phyloP scores from a whole-genome alignment of 148 eudicot species.

The Oxyria digyna region DNA sequence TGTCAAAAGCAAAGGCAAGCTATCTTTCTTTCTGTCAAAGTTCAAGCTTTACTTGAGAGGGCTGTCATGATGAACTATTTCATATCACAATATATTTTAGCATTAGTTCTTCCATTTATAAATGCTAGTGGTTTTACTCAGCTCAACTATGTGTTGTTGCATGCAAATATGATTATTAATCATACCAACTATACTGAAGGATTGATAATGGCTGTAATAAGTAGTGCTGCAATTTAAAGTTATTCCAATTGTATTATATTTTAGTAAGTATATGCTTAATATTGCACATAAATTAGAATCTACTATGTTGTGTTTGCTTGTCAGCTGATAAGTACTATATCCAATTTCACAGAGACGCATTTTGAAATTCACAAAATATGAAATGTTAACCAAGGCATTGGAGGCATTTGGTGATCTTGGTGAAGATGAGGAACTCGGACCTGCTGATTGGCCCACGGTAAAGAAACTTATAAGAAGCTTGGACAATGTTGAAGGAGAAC shows the following conservation, averaged over 20 bases:
- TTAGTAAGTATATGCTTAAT: not conserved
- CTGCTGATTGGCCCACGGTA: constrained; percentile 91
- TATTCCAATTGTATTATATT: not conserved
- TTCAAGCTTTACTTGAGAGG: not conserved
- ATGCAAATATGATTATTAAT: too few species aligned
- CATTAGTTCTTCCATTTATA: not conserved
- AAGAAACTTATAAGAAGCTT: constrained; percentile 60
- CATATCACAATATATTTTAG: not conserved
- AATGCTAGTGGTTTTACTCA: not conserved
- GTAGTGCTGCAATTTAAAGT: not conserved
- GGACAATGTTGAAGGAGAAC: constrained; percentile 53
- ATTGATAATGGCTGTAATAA: not conserved
- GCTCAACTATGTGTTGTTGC: not conserved
- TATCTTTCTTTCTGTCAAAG: constrained; percentile 8
- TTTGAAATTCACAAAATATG: constrained; percentile 71
- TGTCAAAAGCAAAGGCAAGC: constrained; percentile 66
- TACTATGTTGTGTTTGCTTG: not conserved
- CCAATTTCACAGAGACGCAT: constrained; percentile 55
- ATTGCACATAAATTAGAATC: not conserved
- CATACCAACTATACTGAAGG: not conserved
- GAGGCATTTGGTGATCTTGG: constrained; percentile 86
- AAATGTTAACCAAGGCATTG: constrained; percentile 80
- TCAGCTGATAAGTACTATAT: not conserved
- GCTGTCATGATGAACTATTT: not conserved
- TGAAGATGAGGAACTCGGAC: constrained; percentile 95